phyloP scores from a whole-genome alignment of 192 early-diverging fungal species.

The Fimicolochytrium jonesii region DNA sequence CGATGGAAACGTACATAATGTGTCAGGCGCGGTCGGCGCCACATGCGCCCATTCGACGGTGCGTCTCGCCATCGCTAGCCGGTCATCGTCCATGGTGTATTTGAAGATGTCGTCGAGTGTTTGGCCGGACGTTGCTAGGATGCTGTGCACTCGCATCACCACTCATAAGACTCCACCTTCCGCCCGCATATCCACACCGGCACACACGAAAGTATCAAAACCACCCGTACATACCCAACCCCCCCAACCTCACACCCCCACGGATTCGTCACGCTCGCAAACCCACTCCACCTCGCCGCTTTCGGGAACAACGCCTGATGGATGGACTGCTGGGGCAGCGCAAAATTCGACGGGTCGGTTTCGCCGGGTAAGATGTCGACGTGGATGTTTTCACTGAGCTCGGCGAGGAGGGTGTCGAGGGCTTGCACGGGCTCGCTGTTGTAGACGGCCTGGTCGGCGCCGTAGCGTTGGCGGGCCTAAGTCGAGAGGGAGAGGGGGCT shows the following conservation, averaged over 20 bases:
- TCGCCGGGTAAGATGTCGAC: conserved; percentile 81
- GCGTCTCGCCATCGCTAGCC: conserved; percentile 66
- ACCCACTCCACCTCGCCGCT: conserved; percentile 55
- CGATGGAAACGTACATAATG: conserved; percentile 64
- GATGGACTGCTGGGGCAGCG: conserved; percentile 86
- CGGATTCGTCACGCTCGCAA: conserved; percentile 77
- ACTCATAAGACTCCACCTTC: no score
- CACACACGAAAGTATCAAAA: no score
- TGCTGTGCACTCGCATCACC: conserved; percentile 37
- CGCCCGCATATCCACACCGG: no score
- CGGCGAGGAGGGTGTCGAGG: conserved; percentile 65
- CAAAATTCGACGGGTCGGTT: conserved; percentile 68
- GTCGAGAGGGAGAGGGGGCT: no score
- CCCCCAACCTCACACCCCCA: conserved; percentile 66
- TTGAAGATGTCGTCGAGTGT: conserved; percentile 79
- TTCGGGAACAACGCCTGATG: conserved; percentile 66
- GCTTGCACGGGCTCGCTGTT: conserved; percentile 46
- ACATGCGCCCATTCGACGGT: conserved; percentile 83
- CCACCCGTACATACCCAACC: conserved; percentile 49
- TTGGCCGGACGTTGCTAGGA: conserved; percentile 83
- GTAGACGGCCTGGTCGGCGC: conserved; percentile 15
- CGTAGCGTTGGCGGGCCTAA: neutral
- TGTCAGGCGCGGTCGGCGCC: conserved; percentile 92
- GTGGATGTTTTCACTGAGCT: conserved; percentile 56
- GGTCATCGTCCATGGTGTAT: conserved; percentile 54